Percentiles rank a stretch among this genome's conserved stretches.
phyloP scores from a whole-genome alignment of 1,284 basidiomycete species.

The Moesziomyces sp. region DNA sequence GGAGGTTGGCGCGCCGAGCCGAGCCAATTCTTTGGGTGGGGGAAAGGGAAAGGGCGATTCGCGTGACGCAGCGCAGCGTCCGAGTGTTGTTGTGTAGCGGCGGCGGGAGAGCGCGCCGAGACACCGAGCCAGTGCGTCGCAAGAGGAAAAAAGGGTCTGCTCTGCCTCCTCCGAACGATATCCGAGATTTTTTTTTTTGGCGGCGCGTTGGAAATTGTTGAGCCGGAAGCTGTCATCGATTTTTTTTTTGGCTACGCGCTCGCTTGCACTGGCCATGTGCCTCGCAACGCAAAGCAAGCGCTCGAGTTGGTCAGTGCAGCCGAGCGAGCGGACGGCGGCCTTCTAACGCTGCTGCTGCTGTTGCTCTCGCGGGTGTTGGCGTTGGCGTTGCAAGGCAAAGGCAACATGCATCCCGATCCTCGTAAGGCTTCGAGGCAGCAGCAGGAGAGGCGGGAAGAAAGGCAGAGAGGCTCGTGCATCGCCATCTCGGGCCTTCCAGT shows the following conservation, averaged over 20 bases:
- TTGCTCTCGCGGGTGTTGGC: neutral
- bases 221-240: constrained; percentile 17
- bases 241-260: neutral
- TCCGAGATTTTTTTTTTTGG: constrained; percentile 4
- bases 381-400: too few species aligned
- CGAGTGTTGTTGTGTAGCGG: neutral
- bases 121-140: too few species aligned
- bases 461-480: neutral
- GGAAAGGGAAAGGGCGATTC: neutral
- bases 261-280: constrained; percentile 5
- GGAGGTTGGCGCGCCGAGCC: neutral
- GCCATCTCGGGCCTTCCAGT: neutral
- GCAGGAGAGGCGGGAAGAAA: neutral
- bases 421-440: too few species aligned
- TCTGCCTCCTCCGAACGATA: neutral
- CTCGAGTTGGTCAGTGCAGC: constrained; percentile 25
- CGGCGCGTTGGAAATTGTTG: constrained; percentile 26
- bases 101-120: too few species aligned
- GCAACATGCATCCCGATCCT: too few species aligned
- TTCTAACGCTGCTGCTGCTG: neutral
- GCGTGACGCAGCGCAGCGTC: neutral
- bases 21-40: constrained; percentile 1
- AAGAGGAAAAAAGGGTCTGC: constrained; percentile 4
- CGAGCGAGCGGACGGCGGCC: neutral
- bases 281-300: neutral